Base-by-base conservation (phyloP, 2,329 filamentous ascomycete genomes). In the Dothideomycetes sp. region DNA sequence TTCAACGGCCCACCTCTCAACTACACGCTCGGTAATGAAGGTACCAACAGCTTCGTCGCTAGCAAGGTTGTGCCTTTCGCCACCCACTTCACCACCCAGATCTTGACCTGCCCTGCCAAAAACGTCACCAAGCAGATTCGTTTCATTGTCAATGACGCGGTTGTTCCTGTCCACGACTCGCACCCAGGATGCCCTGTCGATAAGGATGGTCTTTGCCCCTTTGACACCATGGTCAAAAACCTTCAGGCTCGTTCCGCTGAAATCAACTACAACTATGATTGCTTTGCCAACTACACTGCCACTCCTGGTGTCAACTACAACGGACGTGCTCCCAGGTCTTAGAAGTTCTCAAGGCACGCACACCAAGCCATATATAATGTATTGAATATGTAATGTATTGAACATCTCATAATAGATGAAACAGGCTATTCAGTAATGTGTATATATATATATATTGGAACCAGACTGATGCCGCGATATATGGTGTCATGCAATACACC, bases 51-150 rank as follows among this genome's bases (percentile, higher is more conserved):
- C 8, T 40, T 40, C 12, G 37, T 40, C n/a, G 37, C 37, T 3
- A 32, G 28, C 37, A 40, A 40, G 22, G 8, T 40, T 9, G 37
- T 40, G 23, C 37, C 37, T n/a, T 40, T 40, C n/a, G 37, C 37
- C 22, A 40, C 37, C 12, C 37, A 40, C 37, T 40, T 40, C 12
- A 40, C 37, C 15, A 40, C 37, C 2, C 37, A 40, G n/a, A 33
- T 40, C 28, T 23, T 40, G 37, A 40, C 37, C 2, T 40, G 37
- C 29, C 37, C 37, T 8, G 30, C 37, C 16, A 40, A 29, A 20
- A 40, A 33, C 20, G 20, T 25, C 11, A 40, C 37, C 20, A 40
- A 33, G 20, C 37, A 40, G 22, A 40, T 40, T 10, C 28, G 37
- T n/a, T 40, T 40, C 37, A n/a, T 40, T 10, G 17, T 40, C 37